phyloP scores from a whole-genome alignment of 441 rosid species.

The Erysimum pusillum region DNA sequence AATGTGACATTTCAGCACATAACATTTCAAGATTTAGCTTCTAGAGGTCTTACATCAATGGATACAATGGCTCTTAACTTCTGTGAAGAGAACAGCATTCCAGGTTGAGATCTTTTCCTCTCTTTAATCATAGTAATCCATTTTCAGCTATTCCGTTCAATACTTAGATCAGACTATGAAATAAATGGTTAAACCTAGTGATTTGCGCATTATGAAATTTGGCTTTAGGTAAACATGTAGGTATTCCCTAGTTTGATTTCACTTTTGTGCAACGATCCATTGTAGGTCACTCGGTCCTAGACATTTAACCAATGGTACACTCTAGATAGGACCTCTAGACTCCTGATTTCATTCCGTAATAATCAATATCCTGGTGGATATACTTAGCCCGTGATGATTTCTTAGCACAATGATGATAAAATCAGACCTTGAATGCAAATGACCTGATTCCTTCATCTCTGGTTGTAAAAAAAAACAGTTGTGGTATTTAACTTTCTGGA shows the following conservation, averaged over 20 bases:
- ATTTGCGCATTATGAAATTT: background rate
- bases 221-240: background rate
- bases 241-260: background rate
- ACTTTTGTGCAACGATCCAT: background rate
- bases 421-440: slow-evolving; percentile 10
- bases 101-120: slow-evolving; percentile 54
- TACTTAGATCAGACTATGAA: background rate
- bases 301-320: background rate
- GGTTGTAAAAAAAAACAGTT: slow-evolving; percentile 48
- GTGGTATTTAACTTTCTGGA: slow-evolving; percentile 77
- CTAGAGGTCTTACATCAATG: slow-evolving; percentile 72
- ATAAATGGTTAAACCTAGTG: slow-evolving; percentile 7
- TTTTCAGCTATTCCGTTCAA: background rate
- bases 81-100: slow-evolving; percentile 74
- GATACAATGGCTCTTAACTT: slow-evolving; percentile 72
- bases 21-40: slow-evolving; percentile 61
- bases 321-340: slow-evolving; percentile 8
- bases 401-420: background rate
- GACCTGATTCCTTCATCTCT: slow-evolving; percentile 1
- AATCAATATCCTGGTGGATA: background rate
- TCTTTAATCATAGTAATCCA: background rate
- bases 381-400: background rate
- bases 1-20: slow-evolving; percentile 70
- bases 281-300: background rate
- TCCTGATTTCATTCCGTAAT: background rate